A percentile compares a stretch with the other conserved stretches of the same genome.
phyloP scores from a whole-genome alignment of 2,329 filamentous ascomycete genomes.

The Penicillium corylophilum region DNA sequence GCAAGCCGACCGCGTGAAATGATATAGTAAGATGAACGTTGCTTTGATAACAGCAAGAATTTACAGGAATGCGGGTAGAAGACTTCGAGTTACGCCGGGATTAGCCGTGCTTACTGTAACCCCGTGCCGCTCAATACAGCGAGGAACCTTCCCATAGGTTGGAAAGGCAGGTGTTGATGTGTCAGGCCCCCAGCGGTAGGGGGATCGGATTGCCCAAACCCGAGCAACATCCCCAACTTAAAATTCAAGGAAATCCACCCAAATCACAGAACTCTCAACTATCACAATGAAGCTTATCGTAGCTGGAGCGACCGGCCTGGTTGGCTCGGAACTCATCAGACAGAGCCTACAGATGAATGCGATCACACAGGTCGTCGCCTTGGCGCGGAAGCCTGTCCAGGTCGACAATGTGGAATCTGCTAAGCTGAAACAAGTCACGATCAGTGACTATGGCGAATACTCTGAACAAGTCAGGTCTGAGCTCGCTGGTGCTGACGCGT shows the following conservation, averaged over 20 bases:
- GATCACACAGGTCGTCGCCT: constrained; percentile 13
- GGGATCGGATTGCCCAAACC: background rate
- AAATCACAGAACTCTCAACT: background rate
- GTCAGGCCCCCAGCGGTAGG: background rate
- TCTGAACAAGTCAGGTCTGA: constrained; percentile 30
- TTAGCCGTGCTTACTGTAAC: background rate
- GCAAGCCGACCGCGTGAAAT: background rate
- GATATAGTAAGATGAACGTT: background rate
- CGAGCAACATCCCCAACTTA: background rate
- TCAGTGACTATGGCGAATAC: constrained; percentile 35
- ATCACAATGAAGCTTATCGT: constrained; percentile 39
- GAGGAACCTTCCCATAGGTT: background rate
- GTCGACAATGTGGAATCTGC: background rate
- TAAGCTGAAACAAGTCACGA: constrained; percentile 35
- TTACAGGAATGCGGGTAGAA: background rate
- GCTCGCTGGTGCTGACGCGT: constrained; percentile 33
- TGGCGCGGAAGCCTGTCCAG: constrained; percentile 6
- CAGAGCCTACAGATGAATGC: constrained; percentile 28
- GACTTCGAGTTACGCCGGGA: background rate
- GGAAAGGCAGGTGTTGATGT: background rate
- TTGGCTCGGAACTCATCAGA: constrained; percentile 37
- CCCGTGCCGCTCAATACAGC: background rate
- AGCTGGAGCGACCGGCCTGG: constrained; percentile 35
- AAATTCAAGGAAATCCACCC: background rate
- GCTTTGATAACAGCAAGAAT: background rate